Evolutionary conservation across 2,329 filamentous ascomycete genomes (phyloP).

Genomic region (Emericellopsis cladophorae): DNA sequence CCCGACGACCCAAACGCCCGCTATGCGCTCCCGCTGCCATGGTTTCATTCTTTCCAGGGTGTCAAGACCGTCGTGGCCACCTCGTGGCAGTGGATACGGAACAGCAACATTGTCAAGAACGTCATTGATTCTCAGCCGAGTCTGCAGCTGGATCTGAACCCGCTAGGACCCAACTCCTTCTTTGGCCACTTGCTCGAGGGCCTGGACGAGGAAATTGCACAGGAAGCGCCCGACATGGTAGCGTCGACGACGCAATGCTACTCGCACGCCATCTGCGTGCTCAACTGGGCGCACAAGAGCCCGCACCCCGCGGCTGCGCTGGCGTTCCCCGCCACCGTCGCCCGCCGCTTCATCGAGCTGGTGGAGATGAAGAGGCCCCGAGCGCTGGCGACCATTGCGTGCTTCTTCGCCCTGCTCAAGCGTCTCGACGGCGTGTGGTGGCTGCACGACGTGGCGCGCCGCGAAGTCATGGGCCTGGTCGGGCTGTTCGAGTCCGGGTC

Average conservation of each 20-base stretch:
- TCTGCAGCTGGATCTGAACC: conserved; percentile 45
- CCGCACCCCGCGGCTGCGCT: conserved; percentile 45
- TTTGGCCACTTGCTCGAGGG: conserved; percentile 48
- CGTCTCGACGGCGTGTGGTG: conserved; percentile 54
- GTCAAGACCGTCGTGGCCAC: conserved; percentile 52
- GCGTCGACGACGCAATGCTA: conserved; percentile 36
- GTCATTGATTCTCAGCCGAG: conserved; percentile 53
- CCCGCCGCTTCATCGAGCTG: conserved; percentile 45
- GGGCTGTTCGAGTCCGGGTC: conserved; percentile 45
- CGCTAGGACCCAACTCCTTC: conserved; percentile 36
- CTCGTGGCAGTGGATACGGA: conserved; percentile 51
- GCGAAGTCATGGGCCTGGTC: conserved; percentile 52
- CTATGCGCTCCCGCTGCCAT: conserved; percentile 48
- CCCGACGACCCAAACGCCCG: conserved; percentile 21
- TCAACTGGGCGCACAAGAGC: conserved; percentile 54
- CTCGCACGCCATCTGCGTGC: conserved; percentile 49
- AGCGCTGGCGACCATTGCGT: conserved; percentile 50
- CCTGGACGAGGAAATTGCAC: conserved; percentile 40
- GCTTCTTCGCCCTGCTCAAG: conserved; percentile 54
- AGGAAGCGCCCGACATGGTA: conserved; percentile 16
- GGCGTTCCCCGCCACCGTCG: conserved; percentile 52
- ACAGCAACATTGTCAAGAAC: conserved; percentile 41
- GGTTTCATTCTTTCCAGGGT: conserved; percentile 56
- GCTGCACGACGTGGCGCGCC: conserved; percentile 52
- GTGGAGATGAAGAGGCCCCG: conserved; percentile 46